Conservation (phyloP, 2,329 filamentous ascomycete genomes). For the Alternaria sp. region DNA sequence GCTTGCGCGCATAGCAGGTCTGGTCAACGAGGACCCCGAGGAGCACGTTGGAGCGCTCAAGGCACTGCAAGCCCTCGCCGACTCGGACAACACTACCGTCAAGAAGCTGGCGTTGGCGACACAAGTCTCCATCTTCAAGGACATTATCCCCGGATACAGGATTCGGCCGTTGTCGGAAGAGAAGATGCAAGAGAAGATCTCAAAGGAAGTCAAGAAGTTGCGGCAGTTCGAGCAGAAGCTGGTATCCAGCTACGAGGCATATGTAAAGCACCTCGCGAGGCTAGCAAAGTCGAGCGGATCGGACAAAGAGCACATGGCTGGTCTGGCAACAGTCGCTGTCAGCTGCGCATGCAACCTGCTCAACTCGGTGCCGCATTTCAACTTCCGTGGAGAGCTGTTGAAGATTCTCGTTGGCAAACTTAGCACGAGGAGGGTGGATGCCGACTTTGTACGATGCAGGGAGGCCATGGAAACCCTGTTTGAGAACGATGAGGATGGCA, state of each 20-base stretch:
- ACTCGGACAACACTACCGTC: slow-evolving; percentile 73
- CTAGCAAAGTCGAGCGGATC: slow-evolving; percentile 66
- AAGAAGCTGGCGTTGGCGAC: slow-evolving; percentile 86
- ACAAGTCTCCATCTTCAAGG: slow-evolving; percentile 90
- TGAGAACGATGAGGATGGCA: slow-evolving; percentile 85
- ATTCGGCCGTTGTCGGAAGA: slow-evolving; percentile 84
- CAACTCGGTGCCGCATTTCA: slow-evolving; percentile 90
- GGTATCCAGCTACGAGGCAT: slow-evolving; percentile 82
- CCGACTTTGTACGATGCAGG: slow-evolving; percentile 78
- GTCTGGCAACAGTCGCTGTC: slow-evolving; percentile 76
- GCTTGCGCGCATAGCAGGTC: slow-evolving; percentile 78
- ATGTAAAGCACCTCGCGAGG: slow-evolving; percentile 76
- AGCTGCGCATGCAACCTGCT: slow-evolving; percentile 85
- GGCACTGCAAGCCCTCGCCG: slow-evolving; percentile 74
- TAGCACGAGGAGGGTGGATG: slow-evolving; percentile 73
- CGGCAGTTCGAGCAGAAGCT: slow-evolving; percentile 87
- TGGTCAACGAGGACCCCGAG: slow-evolving; percentile 91
- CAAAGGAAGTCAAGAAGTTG: slow-evolving; percentile 86
- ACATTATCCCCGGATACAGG: slow-evolving; percentile 93
- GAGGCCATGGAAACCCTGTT: slow-evolving; percentile 83
- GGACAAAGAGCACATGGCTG: slow-evolving; percentile 46
- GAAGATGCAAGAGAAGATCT: slow-evolving; percentile 77
- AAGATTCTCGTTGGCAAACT: slow-evolving; percentile 87
- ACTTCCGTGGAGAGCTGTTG: slow-evolving; percentile 86
- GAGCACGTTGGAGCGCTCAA: slow-evolving; percentile 84